Base-by-base conservation (phyloP, 164 flowering plant species). In the Magnolia officinalis region DNA sequence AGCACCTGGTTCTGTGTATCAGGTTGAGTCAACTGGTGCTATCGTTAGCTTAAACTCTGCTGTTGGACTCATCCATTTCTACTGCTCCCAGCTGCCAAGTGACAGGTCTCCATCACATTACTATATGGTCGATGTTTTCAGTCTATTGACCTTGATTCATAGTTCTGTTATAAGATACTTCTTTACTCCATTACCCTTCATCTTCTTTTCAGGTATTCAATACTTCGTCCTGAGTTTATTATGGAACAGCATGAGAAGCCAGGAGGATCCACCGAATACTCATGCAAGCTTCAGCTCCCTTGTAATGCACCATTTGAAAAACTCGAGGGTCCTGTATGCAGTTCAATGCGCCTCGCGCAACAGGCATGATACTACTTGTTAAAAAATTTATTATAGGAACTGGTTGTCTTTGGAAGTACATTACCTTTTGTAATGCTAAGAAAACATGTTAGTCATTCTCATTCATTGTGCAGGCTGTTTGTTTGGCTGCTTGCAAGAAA, bases 221-320 rank as follows among this genome's bases (percentile, higher is more conserved):
- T 94, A 72, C 98, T 96, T 81, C 97, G 89, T 76, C 98, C 98
- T n/a, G 98, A 96, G 77, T 96, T 96, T 82, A 88, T 92, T 50
- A 96, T 96, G 98, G 92, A 87, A 82, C 80, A 82, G 75, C 98
- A 94, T 88, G 98, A 96, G 80, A 94, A 87, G 81, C 91, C 88
- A 7, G 98, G 94, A 50, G 89, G 95, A 70, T 82, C 92, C 23
- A 81, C 88, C 23, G 96, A 91, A 75, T 96, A 94, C 81, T 91
- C 98, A 45, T 96, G 99, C 90, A 93, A 86, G 88, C 96, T 96
- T 86, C 98, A 96, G 81, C 99, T 96, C 20, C 99, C 98, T 16
- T 96, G 99, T 79, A 94, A 96, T 88, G 99, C 99, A 67, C 97
- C 99, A 72, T 94, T 96, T 89, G 98, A 94, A 83, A 87, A 86